phyloP scores from a whole-genome alignment of 345 rosid genomes.

The Dimocarpus longan region DNA sequence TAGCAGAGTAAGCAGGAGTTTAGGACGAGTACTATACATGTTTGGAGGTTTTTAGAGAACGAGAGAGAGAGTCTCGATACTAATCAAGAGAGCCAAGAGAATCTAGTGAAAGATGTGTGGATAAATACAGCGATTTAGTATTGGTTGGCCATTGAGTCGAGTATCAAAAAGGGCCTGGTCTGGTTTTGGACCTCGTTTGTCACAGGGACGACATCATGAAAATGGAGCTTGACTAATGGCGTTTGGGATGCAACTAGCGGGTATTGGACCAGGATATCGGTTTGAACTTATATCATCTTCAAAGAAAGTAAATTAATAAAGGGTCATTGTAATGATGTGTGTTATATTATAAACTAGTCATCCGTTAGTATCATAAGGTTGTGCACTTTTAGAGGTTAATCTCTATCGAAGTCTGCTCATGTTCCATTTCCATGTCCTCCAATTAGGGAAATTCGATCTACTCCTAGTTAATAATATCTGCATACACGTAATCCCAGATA shows the following conservation, averaged over 20 bases:
- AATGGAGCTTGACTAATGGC: neutral
- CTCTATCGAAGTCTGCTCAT: neutral
- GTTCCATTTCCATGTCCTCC: neutral
- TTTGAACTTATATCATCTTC: too few species aligned
- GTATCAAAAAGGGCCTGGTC: neutral
- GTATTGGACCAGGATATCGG: too few species aligned
- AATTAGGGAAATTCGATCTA: neutral
- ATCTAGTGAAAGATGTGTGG: too few species aligned
- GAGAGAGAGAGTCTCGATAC: neutral
- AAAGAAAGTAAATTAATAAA: too few species aligned
- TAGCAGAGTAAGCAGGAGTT: conserved; percentile 22
- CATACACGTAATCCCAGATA: neutral
- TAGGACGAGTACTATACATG: conserved; percentile 23
- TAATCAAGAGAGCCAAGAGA: neutral
- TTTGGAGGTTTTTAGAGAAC: neutral
- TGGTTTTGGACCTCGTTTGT: neutral
- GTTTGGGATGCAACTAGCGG: neutral
- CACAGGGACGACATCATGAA: neutral
- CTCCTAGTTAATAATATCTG: neutral
- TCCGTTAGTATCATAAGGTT: too few species aligned
- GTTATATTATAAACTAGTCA: too few species aligned
- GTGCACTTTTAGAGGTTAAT: neutral
- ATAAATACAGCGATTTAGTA: too few species aligned
- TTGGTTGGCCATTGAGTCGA: too few species aligned
- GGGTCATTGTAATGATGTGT: too few species aligned